A percentile compares a stretch with the other conserved stretches of the same genome.
Conservation (phyloP, 306 rosid species). For the Trifolium fragiferum region DNA sequence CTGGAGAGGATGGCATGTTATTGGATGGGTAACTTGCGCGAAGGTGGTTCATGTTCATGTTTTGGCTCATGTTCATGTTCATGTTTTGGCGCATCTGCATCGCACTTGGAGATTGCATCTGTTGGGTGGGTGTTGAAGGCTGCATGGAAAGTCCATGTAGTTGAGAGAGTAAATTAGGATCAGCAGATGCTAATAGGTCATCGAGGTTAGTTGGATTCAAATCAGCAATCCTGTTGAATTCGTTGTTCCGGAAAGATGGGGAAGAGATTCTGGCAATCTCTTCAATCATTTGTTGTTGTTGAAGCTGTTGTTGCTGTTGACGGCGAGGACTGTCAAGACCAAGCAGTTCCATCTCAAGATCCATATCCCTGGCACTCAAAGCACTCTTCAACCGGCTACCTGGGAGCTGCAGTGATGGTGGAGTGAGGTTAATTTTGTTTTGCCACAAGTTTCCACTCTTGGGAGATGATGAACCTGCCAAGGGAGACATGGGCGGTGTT, state of each 20-base stretch:
- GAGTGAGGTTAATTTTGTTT: conserved; percentile 80
- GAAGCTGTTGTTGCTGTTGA: conserved; percentile 68
- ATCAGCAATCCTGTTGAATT: conserved; percentile 67
- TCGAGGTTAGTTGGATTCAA: conserved; percentile 87
- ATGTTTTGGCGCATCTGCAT: conserved; percentile 38
- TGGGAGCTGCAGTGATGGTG: conserved; percentile 87
- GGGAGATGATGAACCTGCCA: conserved; percentile 81
- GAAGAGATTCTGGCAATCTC: conserved; percentile 93
- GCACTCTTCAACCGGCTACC: conserved; percentile 90
- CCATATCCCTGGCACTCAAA: conserved; percentile 82
- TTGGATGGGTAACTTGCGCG: conserved; percentile 85
- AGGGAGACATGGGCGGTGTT: conserved; percentile 94
- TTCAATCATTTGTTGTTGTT: conserved; percentile 75
- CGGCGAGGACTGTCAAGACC: conserved; percentile 62
- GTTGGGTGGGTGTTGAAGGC: conserved; percentile 68
- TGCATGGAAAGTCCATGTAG: conserved; percentile 67
- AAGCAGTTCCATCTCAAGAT: conserved; percentile 79
- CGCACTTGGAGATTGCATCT: conserved; percentile 65
- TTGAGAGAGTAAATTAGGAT: conserved; percentile 68
- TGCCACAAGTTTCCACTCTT: conserved; percentile 90
- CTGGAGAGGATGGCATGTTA: conserved; percentile 71
- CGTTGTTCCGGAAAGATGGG: conserved; percentile 67
- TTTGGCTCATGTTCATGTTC: conserved; percentile 77
- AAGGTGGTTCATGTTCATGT: conserved; percentile 91
- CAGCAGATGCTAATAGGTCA: conserved; percentile 75